Percentiles rank a stretch among this genome's conserved stretches.
Conservation (phyloP, 2,329 filamentous ascomycete species). For the Diaporthe nobilis region DNA sequence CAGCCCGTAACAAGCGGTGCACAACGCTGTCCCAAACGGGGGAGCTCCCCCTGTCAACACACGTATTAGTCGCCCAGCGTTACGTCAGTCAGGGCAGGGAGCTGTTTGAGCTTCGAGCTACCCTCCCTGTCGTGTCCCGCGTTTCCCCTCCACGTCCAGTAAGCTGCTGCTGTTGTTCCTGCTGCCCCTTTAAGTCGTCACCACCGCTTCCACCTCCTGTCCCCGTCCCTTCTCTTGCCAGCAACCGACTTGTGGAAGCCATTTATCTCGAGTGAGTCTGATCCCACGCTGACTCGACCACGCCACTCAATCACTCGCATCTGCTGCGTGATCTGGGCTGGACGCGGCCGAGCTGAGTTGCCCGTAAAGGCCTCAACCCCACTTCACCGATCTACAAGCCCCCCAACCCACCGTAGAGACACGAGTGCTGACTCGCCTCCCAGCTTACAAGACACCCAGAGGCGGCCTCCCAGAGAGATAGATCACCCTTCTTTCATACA, state of each 20-base stretch:
- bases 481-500: not conserved
- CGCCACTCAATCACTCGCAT: not conserved
- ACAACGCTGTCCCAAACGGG: not conserved
- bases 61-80: not conserved
- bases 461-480: slow-evolving; percentile 16
- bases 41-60: slow-evolving; percentile 19
- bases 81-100: slow-evolving; percentile 32
- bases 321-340: not conserved
- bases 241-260: not conserved
- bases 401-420: not conserved
- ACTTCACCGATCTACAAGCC: not conserved
- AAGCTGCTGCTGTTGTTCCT: not conserved
- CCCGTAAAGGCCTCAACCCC: slow-evolving; percentile 1
- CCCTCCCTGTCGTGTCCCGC: not conserved
- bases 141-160: slow-evolving; percentile 17
- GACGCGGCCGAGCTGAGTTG: not conserved
- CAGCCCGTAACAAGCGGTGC: slow-evolving; percentile 13
- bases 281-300: not conserved
- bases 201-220: not conserved
- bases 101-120: slow-evolving; percentile 26
- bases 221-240: not conserved
- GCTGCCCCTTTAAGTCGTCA: not conserved
- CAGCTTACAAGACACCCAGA: not conserved
- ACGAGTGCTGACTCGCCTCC: slow-evolving; percentile 17
- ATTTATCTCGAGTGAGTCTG: slow-evolving; percentile 5